These are phyloP conservation scores for Cicer pinnatifidum DNA, from an alignment of 306 rosid species.

Conservation along the genomic window DNA sequence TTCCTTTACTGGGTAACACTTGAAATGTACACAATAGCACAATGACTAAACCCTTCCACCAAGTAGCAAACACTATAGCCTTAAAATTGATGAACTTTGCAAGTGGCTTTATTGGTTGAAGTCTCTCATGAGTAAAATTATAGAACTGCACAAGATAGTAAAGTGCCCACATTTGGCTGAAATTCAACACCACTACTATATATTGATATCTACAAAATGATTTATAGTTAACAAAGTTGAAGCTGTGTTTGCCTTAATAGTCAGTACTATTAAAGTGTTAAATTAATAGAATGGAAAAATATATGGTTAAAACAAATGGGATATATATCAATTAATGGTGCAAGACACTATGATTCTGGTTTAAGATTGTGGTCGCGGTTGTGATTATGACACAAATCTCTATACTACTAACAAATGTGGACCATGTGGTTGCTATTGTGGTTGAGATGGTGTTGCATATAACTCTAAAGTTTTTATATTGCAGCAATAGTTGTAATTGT, in stretches of 20 bases:
- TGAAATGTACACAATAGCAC: slow-evolving; percentile 58
- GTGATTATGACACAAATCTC: too few relatives aligned
- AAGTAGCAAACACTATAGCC: slow-evolving; percentile 95
- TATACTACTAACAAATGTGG: too few relatives aligned
- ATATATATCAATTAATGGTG: background rate
- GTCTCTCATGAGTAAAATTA: slow-evolving; percentile 74
- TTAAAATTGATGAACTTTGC: slow-evolving; percentile 94
- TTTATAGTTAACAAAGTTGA: slow-evolving; percentile 9
- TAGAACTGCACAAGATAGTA: slow-evolving; percentile 91
- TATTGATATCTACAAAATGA: slow-evolving; percentile 71
- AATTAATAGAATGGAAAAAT: slow-evolving; percentile 9
- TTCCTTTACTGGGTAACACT: slow-evolving; percentile 66
- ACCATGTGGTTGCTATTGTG: too few relatives aligned
- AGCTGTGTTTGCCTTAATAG: background rate
- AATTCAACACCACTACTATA: slow-evolving; percentile 73
- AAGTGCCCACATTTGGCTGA: slow-evolving; percentile 96
- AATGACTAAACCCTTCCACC: slow-evolving; percentile 97
- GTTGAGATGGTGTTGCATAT: too few relatives aligned
- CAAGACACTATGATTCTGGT: background rate
- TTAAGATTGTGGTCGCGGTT: too few relatives aligned
- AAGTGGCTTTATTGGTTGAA: slow-evolving; percentile 77
- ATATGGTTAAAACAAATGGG: background rate
- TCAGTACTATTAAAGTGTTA: background rate
- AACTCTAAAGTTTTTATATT: too few relatives aligned
- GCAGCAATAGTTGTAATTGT: too few relatives aligned